A percentile compares a stretch with the other conserved stretches of the same genome.
Evolutionary conservation across 2,329 filamentous ascomycete genomes (phyloP).

Genomic region (Ceratocystis albifundus): DNA sequence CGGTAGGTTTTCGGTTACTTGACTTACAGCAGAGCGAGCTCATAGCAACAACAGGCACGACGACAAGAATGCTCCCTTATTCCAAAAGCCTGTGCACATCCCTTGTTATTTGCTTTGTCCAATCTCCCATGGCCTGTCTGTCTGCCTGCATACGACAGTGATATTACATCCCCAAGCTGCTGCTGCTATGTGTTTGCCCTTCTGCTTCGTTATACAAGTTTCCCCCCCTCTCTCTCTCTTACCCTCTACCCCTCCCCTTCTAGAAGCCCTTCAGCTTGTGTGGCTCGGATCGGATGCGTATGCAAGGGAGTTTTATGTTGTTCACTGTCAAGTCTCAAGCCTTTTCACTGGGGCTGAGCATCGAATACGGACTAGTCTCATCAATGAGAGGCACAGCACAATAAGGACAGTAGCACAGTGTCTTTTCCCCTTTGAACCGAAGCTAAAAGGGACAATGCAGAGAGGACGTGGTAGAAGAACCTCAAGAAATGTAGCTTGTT

Average conservation of each 20-base stretch:
- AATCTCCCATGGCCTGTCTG: not conserved
- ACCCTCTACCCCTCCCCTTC: not conserved
- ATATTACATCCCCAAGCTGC: not conserved
- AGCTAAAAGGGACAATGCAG: too few relatives aligned
- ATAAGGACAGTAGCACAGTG: not conserved
- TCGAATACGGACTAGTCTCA: not conserved
- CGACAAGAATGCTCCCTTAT: too few relatives aligned
- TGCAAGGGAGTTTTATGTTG: not conserved
- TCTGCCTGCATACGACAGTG: not conserved
- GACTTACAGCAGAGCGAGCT: too few relatives aligned
- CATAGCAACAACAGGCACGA: too few relatives aligned
- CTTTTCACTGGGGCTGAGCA: not conserved
- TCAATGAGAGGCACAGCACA: not conserved
- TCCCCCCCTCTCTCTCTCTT: too few relatives aligned
- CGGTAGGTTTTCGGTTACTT: not conserved
- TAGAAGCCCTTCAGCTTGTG: constrained; percentile 6
- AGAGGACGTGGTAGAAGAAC: too few relatives aligned
- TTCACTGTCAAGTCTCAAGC: too few relatives aligned
- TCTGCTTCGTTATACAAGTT: not conserved
- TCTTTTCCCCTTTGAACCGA: too few relatives aligned
- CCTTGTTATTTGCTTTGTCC: not conserved
- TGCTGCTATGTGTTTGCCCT: not conserved
- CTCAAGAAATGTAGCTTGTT: too few relatives aligned
- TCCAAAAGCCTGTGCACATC: not conserved
- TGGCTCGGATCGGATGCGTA: constrained; percentile 1